Evolutionary conservation across 441 rosid genomes (phyloP).

Genomic region (Aleurites moluccanus): DNA sequence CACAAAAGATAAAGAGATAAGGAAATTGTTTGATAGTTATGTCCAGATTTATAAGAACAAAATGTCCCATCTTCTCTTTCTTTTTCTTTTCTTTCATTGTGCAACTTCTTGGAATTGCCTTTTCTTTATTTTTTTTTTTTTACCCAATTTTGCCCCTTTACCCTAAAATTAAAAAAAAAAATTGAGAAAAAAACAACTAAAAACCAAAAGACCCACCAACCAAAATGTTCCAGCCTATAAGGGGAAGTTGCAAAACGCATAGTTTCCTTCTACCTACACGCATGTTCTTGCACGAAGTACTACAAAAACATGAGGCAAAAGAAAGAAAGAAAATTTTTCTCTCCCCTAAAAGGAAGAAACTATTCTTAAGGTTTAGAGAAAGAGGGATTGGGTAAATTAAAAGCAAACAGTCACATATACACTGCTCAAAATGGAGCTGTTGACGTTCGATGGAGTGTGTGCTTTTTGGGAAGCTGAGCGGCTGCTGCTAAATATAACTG

Average conservation of each 20-base stretch:
- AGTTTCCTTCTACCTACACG: background rate
- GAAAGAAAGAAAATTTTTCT: background rate
- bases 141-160: background rate
- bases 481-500: constrained; percentile 54
- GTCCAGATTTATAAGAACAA: background rate
- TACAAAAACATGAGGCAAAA: too few relatives aligned
- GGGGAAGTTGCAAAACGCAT: background rate
- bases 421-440: constrained; percentile 75
- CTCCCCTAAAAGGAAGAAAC: background rate
- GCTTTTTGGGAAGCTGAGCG: constrained; percentile 45
- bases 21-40: background rate
- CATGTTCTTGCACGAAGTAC: too few relatives aligned
- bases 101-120: background rate
- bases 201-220: background rate
- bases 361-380: background rate
- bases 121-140: background rate
- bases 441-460: constrained; percentile 49
- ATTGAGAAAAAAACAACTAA: too few relatives aligned
- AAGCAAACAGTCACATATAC: background rate
- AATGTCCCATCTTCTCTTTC: background rate
- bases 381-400: background rate
- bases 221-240: background rate
- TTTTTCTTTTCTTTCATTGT: background rate
- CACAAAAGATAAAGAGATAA: background rate
- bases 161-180: background rate